Conservation (phyloP, 2,329 filamentous ascomycete genomes). For the Penicillium occitanis region DNA sequence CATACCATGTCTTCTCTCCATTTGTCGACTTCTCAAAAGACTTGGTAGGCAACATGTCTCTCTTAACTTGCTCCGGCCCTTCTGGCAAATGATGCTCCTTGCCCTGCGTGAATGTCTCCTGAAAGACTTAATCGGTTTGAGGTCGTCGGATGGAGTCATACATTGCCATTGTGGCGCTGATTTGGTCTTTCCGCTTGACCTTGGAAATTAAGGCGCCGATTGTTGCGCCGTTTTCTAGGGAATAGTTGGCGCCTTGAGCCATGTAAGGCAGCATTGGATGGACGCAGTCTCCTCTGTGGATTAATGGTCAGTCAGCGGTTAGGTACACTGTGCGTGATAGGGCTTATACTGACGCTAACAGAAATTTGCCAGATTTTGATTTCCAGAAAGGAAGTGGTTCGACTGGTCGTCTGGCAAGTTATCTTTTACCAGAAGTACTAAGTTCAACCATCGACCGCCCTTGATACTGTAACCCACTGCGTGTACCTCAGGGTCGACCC, state of each 20-base stretch:
- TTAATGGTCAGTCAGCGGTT: background rate
- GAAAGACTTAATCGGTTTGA: background rate
- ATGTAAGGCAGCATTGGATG: conserved; percentile 65
- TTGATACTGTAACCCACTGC: background rate
- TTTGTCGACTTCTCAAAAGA: background rate
- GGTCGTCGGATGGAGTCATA: background rate
- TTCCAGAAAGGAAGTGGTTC: background rate
- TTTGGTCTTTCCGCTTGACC: background rate
- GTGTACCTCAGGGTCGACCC: background rate
- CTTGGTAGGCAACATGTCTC: background rate
- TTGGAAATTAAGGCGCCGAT: conserved; percentile 45
- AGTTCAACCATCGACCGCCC: background rate
- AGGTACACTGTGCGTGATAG: background rate
- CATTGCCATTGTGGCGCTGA: background rate
- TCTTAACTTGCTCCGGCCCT: background rate
- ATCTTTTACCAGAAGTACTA: background rate
- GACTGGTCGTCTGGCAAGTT: background rate
- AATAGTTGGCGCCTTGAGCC: conserved; percentile 67
- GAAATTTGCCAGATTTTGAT: background rate
- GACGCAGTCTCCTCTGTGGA: conserved; percentile 40
- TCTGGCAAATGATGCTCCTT: background rate
- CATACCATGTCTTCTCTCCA: background rate
- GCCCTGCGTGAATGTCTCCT: background rate
- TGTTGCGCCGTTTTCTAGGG: conserved; percentile 67
- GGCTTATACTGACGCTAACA: background rate